Percentiles rank a stretch among this genome's conserved stretches.
phyloP scores from a whole-genome alignment of 768 basidiomycete species.

The Amanita fuliginea region DNA sequence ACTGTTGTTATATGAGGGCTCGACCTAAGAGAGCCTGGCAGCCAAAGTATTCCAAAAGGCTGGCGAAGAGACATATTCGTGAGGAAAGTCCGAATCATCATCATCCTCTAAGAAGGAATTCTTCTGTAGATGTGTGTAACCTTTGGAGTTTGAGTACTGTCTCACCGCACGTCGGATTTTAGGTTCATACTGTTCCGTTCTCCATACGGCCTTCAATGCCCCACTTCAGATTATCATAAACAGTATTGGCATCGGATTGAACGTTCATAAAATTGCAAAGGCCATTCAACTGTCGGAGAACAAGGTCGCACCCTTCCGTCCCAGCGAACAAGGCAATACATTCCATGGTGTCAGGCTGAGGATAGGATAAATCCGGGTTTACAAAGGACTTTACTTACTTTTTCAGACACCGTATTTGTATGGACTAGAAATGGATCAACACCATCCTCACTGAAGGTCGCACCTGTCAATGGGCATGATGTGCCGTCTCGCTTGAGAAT shows the following conservation, averaged over 20 bases:
- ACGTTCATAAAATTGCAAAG: slow-evolving; percentile 7
- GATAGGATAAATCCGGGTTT: background rate
- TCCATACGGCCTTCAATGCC: slow-evolving; percentile 5
- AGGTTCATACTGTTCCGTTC: slow-evolving; percentile 6
- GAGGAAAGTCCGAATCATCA: slow-evolving; percentile 3
- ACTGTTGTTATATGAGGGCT: background rate
- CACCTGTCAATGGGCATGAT: background rate
- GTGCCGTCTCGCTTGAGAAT: background rate
- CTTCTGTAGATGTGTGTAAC: slow-evolving; percentile 7
- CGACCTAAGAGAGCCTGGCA: background rate
- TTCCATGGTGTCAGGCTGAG: slow-evolving; percentile 5
- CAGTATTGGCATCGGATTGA: slow-evolving; percentile 1
- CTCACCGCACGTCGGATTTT: background rate
- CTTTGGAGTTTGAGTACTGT: background rate
- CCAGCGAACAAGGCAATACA: slow-evolving; percentile 6
- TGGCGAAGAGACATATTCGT: background rate
- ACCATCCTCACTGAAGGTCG: background rate
- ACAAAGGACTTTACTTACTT: background rate
- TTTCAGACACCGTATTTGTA: slow-evolving; percentile 4
- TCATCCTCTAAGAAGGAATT: background rate
- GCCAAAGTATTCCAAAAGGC: slow-evolving; percentile 1
- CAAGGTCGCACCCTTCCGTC: slow-evolving; percentile 1
- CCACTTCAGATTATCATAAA: slow-evolving; percentile 6
- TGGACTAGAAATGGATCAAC: slow-evolving; percentile 4
- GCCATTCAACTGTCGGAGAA: slow-evolving; percentile 5